Conservation (phyloP, 306 rosid genomes). For the Quercus mongolica region DNA sequence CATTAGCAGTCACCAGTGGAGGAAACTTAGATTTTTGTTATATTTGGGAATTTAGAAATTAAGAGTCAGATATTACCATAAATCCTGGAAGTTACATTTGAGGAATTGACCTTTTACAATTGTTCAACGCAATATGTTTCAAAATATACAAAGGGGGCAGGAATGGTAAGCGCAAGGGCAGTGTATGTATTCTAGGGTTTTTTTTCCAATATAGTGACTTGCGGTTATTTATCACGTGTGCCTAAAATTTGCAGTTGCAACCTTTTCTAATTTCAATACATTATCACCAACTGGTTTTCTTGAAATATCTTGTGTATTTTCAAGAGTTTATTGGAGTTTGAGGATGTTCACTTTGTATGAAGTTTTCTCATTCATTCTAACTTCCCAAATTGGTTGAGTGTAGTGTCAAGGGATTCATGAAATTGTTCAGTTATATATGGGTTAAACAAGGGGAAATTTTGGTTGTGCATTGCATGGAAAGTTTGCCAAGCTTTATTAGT, state of each 20-base stretch:
- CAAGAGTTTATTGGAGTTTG: too few relatives aligned
- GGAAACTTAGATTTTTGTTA: too few relatives aligned
- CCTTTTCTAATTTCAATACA: too few relatives aligned
- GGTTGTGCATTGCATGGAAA: neutral
- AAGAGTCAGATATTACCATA: neutral
- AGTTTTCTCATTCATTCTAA: neutral
- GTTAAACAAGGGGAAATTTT: neutral
- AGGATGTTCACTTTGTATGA: too few relatives aligned
- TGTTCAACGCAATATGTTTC: too few relatives aligned
- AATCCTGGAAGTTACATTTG: neutral
- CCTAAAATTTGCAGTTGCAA: neutral
- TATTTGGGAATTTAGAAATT: too few relatives aligned
- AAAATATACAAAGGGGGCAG: too few relatives aligned
- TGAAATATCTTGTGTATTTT: neutral
- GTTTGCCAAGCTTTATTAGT: neutral
- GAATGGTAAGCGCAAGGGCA: too few relatives aligned
- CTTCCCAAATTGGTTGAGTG: neutral
- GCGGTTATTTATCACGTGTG: neutral
- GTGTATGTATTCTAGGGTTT: too few relatives aligned
- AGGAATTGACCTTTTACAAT: neutral
- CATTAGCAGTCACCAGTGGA: too few relatives aligned
- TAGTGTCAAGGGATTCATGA: neutral
- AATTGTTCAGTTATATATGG: neutral
- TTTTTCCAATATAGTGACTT: neutral
- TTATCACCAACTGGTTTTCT: too few relatives aligned